A percentile compares a stretch with the other conserved stretches of the same genome.
These are phyloP conservation scores for Mycena sp. DNA, from an alignment of 1,284 basidiomycete species.

Conservation along the genomic window DNA sequence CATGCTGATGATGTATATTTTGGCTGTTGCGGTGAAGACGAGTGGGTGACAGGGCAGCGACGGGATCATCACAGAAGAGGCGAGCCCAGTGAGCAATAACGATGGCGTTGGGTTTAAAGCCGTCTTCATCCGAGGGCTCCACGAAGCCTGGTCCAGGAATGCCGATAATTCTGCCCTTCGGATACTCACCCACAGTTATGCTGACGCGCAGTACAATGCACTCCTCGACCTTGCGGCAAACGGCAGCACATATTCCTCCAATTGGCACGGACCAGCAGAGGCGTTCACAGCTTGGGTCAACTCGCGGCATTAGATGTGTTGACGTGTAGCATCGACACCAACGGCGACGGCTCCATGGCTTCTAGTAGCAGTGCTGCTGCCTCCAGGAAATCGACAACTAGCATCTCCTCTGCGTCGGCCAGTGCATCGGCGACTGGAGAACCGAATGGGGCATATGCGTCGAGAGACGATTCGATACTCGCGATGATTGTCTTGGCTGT, in stretches of 20 bases:
- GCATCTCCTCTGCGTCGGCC: no score
- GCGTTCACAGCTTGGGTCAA: slow-evolving; percentile 58
- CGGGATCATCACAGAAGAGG: slow-evolving; percentile 60
- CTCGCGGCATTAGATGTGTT: no score
- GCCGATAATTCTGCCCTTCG: neutral
- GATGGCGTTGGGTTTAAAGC: slow-evolving; percentile 64
- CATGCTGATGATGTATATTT: slow-evolving; percentile 46
- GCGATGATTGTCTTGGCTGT: no score
- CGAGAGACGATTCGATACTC: no score
- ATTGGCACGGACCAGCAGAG: slow-evolving; percentile 55
- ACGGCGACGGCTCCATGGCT: no score
- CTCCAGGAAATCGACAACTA: no score
- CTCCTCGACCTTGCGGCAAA: slow-evolving; percentile 57
- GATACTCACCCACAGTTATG: neutral
- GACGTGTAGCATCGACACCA: no score
- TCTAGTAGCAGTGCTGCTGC: no score
- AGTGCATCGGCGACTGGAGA: no score
- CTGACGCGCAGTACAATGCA: slow-evolving; percentile 52
- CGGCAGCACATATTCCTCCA: slow-evolving; percentile 52
- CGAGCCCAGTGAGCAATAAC: slow-evolving; percentile 48
- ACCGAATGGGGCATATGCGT: no score
- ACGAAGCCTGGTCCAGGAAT: slow-evolving; percentile 52
- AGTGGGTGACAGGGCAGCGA: slow-evolving; percentile 54
- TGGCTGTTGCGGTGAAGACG: slow-evolving; percentile 51
- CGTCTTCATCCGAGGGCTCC: slow-evolving; percentile 56